Evolutionary conservation across 305 asterid genomes (phyloP).

Genomic region (Fraxinus greggii): DNA sequence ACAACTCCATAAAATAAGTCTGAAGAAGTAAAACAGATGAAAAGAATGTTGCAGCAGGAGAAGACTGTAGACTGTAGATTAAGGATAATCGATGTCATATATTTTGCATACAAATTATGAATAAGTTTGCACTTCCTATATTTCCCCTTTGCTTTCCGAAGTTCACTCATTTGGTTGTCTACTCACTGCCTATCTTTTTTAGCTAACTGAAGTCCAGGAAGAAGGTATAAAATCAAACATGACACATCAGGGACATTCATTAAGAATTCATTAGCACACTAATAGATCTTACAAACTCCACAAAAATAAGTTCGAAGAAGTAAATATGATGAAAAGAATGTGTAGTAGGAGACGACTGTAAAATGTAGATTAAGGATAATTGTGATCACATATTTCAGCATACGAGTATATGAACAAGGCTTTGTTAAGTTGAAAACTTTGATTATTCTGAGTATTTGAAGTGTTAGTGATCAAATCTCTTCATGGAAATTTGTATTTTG

Average conservation of each 20-base stretch:
- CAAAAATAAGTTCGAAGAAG: neutral
- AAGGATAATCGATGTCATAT: neutral
- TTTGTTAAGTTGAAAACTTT: neutral
- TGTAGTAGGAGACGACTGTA: neutral
- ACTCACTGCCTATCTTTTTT: neutral
- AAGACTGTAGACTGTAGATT: conserved; percentile 1
- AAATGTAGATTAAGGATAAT: conserved; percentile 1
- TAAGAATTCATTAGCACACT: neutral
- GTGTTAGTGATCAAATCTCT: neutral
- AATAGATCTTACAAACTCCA: neutral
- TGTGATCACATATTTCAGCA: neutral
- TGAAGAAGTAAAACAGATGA: neutral
- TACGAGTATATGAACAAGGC: neutral
- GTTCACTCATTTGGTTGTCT: neutral
- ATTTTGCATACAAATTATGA: neutral
- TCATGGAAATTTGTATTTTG: neutral
- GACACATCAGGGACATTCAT: neutral
- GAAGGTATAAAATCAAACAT: neutral
- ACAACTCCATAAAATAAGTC: neutral
- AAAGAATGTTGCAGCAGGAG: neutral
- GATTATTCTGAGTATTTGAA: neutral
- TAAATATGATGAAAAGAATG: neutral
- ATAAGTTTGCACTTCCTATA: neutral
- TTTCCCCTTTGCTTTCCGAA: conserved; percentile 12
- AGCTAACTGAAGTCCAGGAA: neutral